Conservation (phyloP, 1,139 yeast genomes). For the Yamadazyma triangularis region DNA sequence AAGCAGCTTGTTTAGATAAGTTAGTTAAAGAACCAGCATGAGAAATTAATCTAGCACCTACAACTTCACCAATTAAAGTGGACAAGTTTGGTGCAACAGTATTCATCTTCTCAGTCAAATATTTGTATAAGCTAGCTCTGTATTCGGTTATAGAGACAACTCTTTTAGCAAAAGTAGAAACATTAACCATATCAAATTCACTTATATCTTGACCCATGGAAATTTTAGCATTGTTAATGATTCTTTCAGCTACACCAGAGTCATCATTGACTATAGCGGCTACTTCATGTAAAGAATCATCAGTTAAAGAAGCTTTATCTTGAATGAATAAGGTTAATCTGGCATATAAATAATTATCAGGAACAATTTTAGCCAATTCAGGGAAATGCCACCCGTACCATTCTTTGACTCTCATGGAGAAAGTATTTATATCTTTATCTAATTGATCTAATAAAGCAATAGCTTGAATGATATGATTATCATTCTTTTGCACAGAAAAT, state of each 20-base stretch:
- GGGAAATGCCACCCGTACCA: slow-evolving; percentile 99
- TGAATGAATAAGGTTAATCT: slow-evolving; percentile 75
- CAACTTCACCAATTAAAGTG: slow-evolving; percentile 92
- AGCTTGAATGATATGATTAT: slow-evolving; percentile 97
- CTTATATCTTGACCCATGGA: slow-evolving; percentile 99
- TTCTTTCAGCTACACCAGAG: slow-evolving; percentile 88
- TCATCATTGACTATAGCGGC: slow-evolving; percentile 90
- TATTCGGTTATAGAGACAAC: slow-evolving; percentile 92
- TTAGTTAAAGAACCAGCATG: slow-evolving; percentile 95
- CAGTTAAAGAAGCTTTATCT: slow-evolving; percentile 81
- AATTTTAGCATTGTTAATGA: slow-evolving; percentile 84
- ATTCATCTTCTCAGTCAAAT: slow-evolving; percentile 90
- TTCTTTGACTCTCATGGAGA: slow-evolving; percentile 97
- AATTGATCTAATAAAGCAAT: slow-evolving; percentile 94
- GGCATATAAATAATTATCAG: slow-evolving; percentile 88
- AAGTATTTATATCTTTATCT: slow-evolving; percentile 95
- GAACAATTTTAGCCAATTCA: slow-evolving; percentile 93
- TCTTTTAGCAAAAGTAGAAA: slow-evolving; percentile 86
- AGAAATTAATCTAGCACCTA: slow-evolving; percentile 96
- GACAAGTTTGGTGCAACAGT: slow-evolving; percentile 98
- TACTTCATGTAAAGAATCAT: slow-evolving; percentile 82
- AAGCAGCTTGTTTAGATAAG: slow-evolving; percentile 96
- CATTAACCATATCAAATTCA: slow-evolving; percentile 79
- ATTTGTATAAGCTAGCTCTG: slow-evolving; percentile 88
- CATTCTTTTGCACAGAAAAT: slow-evolving; percentile 97